A percentile compares a stretch with the other conserved stretches of the same genome.
These are phyloP conservation scores for Stagonosporopsis chrysanthemi DNA, from an alignment of 2,329 filamentous ascomycete genomes.

Conservation along the genomic window DNA sequence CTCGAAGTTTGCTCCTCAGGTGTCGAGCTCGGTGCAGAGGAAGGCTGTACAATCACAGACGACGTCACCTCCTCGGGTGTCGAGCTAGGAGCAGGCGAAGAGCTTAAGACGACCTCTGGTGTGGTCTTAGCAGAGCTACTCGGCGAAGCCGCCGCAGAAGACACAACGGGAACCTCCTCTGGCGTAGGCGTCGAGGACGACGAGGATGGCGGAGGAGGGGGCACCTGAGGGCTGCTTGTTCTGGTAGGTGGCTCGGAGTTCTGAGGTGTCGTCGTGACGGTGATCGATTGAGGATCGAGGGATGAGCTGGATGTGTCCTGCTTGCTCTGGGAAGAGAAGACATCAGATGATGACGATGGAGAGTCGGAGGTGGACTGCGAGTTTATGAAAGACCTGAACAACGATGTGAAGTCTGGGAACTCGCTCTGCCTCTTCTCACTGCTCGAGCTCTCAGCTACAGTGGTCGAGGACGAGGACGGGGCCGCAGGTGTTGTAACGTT, in stretches of 20 bases:
- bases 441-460: constrained; percentile 29
- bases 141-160: constrained; percentile 2
- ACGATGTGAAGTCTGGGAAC: constrained; percentile 34
- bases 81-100: background rate
- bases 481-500: constrained; percentile 44
- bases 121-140: background rate
- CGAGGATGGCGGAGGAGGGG: background rate
- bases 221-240: constrained; percentile 14
- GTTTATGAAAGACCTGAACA: constrained; percentile 38
- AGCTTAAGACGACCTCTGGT: constrained; percentile 3
- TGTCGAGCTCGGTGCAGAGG: background rate
- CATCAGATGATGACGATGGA: constrained; percentile 18
- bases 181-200: background rate
- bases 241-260: constrained; percentile 4
- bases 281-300: constrained; percentile 20
- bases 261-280: constrained; percentile 29
- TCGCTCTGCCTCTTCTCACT: constrained; percentile 31
- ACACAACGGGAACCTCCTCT: background rate
- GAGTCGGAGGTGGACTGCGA: constrained; percentile 25
- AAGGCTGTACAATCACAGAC: background rate
- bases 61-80: constrained; percentile 1
- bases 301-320: constrained; percentile 22
- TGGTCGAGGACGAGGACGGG: constrained; percentile 27
- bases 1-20: background rate
- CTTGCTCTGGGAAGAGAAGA: constrained; percentile 23